Conservation (phyloP, 2,329 filamentous ascomycete genomes). For the Trichoderma brevicompactum region DNA sequence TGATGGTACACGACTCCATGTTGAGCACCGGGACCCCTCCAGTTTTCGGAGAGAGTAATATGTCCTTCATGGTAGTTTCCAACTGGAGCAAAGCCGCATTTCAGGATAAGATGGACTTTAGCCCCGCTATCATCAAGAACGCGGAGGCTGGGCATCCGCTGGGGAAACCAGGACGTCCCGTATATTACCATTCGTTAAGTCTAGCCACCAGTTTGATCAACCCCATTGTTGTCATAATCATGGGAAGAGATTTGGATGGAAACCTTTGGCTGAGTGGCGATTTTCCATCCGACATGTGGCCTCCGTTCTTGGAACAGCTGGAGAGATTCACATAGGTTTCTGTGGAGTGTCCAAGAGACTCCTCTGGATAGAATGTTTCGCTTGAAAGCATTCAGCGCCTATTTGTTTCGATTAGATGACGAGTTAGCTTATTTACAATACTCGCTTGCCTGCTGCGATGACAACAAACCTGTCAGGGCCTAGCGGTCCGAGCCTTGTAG, state of each 20-base stretch:
- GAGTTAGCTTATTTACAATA: too few relatives aligned
- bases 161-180: neutral
- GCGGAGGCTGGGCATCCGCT: neutral
- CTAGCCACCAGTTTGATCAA: neutral
- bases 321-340: neutral
- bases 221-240: neutral
- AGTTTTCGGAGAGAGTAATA: conserved; percentile 1
- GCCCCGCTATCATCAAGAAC: conserved; percentile 12
- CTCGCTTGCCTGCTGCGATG: too few relatives aligned
- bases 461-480: too few relatives aligned
- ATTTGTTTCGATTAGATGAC: neutral
- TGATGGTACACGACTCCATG: neutral
- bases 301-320: neutral
- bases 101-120: conserved; percentile 15
- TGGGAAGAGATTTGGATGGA: conserved; percentile 7
- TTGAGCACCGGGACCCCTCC: neutral
- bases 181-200: conserved; percentile 13
- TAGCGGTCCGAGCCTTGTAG: too few relatives aligned
- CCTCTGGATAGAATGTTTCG: neutral
- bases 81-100: conserved; percentile 25
- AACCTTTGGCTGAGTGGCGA: conserved; percentile 7
- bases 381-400: neutral
- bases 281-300: neutral
- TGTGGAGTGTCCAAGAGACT: neutral
- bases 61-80: neutral